phyloP scores from a whole-genome alignment of 192 early-diverging fungal species.

The Coemansia sp. region DNA sequence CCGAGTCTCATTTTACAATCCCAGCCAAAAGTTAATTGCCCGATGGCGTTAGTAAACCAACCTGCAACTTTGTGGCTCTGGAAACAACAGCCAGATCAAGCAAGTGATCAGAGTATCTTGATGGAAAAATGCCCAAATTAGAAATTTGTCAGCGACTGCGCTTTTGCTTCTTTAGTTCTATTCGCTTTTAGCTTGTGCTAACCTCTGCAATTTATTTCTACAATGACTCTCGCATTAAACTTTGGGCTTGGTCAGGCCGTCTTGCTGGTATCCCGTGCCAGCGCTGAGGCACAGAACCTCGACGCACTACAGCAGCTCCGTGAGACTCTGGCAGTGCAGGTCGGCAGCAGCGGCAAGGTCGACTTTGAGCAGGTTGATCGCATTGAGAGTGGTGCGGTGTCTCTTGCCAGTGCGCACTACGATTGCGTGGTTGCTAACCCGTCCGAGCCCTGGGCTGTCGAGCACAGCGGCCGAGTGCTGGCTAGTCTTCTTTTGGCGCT shows the following conservation, averaged over 20 bases:
- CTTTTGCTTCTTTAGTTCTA: background rate
- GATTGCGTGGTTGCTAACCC: constrained; percentile 64
- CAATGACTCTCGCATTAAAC: background rate
- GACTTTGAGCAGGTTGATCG: constrained; percentile 87
- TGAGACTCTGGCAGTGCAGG: constrained; percentile 51
- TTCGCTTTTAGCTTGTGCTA: background rate
- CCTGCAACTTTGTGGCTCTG: too few species aligned
- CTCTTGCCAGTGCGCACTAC: constrained; percentile 57
- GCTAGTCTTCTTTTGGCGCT: constrained; percentile 64
- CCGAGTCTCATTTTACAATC: constrained; percentile 16
- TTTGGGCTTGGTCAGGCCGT: constrained; percentile 24
- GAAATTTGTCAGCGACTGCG: background rate
- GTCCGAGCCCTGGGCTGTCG: constrained; percentile 56
- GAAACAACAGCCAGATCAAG: background rate
- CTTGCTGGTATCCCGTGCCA: constrained; percentile 39
- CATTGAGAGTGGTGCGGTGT: constrained; percentile 59
- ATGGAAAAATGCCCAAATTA: background rate
- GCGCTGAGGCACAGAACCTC: constrained; percentile 28
- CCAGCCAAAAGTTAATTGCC: too few species aligned
- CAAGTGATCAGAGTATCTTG: background rate
- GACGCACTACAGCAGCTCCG: constrained; percentile 47
- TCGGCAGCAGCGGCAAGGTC: constrained; percentile 61
- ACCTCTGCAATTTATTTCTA: background rate
- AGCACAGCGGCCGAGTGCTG: constrained; percentile 65
- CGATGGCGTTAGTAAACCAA: too few species aligned